These are phyloP conservation scores for Malus hybrid DNA, from an alignment of 331 rosid species.

Conservation along the genomic window DNA sequence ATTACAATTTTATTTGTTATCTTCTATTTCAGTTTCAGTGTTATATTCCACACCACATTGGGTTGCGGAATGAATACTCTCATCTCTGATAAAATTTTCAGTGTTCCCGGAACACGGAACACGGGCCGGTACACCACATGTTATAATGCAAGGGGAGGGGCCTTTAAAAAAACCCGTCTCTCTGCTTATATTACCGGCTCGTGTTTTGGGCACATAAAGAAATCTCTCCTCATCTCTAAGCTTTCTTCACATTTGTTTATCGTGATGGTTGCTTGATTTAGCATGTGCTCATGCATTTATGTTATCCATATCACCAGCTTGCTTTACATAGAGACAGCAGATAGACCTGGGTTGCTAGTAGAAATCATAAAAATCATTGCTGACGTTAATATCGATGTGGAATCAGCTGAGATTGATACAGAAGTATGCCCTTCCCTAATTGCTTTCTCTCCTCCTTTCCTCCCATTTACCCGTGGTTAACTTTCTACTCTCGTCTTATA, in stretches of 20 bases:
- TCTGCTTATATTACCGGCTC: no score
- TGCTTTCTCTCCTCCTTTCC: background rate
- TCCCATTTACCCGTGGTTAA: slow-evolving; percentile 2
- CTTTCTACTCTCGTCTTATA: slow-evolving; percentile 25
- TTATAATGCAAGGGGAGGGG: no score
- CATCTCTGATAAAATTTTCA: background rate
- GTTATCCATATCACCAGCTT: slow-evolving; percentile 49
- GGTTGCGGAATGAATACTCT: background rate
- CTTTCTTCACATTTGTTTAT: background rate
- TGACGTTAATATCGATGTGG: slow-evolving; percentile 82
- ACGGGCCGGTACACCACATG: no score
- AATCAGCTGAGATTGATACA: slow-evolving; percentile 93
- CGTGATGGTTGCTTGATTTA: slow-evolving; percentile 9
- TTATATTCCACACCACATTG: slow-evolving; percentile 1
- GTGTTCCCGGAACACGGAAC: no score
- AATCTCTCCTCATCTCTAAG: background rate
- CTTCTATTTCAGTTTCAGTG: background rate
- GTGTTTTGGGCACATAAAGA: no score
- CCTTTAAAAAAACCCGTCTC: no score
- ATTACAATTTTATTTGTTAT: background rate
- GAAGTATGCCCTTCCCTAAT: slow-evolving; percentile 44
- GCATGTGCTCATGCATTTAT: slow-evolving; percentile 17
- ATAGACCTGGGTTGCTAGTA: slow-evolving; percentile 80
- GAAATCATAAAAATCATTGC: slow-evolving; percentile 84
- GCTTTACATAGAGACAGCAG: slow-evolving; percentile 88